These are phyloP conservation scores for Calendula officinalis DNA, from an alignment of 129 eudicot species.

Conservation along the genomic window DNA sequence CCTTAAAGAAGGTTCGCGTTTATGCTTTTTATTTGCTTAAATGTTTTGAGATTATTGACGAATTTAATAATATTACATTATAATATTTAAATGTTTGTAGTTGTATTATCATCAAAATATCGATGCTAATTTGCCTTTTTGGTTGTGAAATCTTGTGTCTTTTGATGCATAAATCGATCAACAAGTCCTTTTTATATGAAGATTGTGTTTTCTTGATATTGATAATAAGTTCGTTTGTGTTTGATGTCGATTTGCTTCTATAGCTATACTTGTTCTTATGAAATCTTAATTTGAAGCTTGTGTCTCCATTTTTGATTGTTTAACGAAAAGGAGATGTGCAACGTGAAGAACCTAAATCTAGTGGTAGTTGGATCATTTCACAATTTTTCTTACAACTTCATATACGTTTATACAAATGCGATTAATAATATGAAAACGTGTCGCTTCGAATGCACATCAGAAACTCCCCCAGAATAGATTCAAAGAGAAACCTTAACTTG, in stretches of 20 bases:
- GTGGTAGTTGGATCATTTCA: too few species aligned
- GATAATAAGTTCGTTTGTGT: background rate
- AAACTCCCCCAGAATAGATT: too few species aligned
- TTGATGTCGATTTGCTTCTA: background rate
- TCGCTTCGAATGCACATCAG: too few species aligned
- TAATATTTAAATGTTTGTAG: constrained; percentile 11
- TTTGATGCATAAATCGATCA: constrained; percentile 23
- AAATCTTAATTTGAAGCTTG: too few species aligned
- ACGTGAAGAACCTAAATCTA: too few species aligned
- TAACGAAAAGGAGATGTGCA: too few species aligned
- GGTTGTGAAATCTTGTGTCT: constrained; percentile 13
- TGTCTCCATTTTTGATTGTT: too few species aligned
- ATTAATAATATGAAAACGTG: too few species aligned
- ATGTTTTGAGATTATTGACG: constrained; percentile 9
- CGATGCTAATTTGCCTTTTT: constrained; percentile 13
- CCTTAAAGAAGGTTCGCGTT: constrained; percentile 39
- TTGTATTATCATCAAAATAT: constrained; percentile 23
- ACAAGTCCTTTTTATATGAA: background rate
- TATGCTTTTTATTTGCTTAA: constrained; percentile 5
- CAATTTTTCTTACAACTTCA: too few species aligned
- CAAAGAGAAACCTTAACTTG: too few species aligned
- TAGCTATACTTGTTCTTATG: too few species aligned
- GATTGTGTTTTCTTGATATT: background rate
- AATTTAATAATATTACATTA: constrained; percentile 21
- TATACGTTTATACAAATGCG: too few species aligned